Conservation (phyloP, 2,329 filamentous ascomycete genomes). For the Ophiostoma montium region DNA sequence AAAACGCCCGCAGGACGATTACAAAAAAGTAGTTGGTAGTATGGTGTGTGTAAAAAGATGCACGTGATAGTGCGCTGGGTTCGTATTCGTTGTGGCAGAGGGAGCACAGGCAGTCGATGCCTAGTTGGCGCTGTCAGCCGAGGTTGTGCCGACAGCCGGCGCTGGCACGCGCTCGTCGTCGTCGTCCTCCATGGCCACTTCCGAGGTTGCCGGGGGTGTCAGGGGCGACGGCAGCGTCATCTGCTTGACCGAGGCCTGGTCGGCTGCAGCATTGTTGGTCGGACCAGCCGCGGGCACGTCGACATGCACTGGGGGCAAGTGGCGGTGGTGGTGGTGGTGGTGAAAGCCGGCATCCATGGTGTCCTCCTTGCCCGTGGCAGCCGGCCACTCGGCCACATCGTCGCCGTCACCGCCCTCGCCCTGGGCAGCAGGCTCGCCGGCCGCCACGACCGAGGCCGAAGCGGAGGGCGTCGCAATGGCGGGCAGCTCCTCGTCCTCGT, state of each 20-base stretch:
- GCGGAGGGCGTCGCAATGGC: constrained; percentile 9
- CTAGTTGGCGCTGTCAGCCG: neutral
- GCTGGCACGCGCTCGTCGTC: neutral
- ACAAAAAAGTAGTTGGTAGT: too few relatives aligned
- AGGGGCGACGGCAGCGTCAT: constrained; percentile 5
- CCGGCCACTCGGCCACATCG: neutral
- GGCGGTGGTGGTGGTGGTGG: neutral
- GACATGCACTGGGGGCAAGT: neutral
- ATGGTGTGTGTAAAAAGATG: too few relatives aligned
- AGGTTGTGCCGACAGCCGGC: neutral
- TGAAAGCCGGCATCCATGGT: neutral
- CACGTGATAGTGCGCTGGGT: too few relatives aligned
- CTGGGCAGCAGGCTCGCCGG: neutral
- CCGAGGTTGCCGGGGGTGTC: constrained; percentile 9
- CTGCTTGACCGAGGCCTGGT: too few relatives aligned
- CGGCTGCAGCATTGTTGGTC: neutral
- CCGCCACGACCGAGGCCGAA: neutral
- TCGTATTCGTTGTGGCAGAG: too few relatives aligned
- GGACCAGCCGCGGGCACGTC: neutral
- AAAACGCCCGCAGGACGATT: too few relatives aligned
- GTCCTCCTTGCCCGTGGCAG: neutral
- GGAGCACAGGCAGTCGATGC: too few relatives aligned
- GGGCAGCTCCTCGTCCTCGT: constrained; percentile 10
- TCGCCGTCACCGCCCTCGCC: neutral
- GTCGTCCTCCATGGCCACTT: constrained; percentile 4